Evolutionary conservation across 2,329 filamentous ascomycete species (phyloP), one percentile per base, ranked within the genome.

Genomic region (Ophiostoma perfectum): DNA sequence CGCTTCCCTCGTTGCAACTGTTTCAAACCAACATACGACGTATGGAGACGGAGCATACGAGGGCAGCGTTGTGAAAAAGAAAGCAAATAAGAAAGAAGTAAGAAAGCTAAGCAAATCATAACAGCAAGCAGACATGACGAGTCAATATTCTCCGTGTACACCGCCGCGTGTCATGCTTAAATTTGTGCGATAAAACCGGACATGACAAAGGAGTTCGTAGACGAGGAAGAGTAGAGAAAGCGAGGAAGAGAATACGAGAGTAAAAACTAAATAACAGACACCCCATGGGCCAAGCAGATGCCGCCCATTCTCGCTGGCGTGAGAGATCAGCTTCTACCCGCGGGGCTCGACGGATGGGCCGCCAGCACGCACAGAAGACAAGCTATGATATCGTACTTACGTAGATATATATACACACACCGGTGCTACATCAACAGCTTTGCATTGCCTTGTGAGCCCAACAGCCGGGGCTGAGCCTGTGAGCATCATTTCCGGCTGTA

Each of bases 341-440:
- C 60, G 60, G 60, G 60, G 38, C 58, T 62, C 39, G 38, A 63
- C 60, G 60, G 39, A 44, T 63, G 16, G 18, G 38, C 60, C 60
- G 60, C 39, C 60, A 38, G 55, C 58, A 38, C 14, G 58, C 41
- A 41, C 41, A 9, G 27, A 18, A 27, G 27, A 27, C 27, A 27
- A 27, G 27, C n/a, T 14, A 47, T n/a, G 2, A 55, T 9, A 55
- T 27, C 27, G 27, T 27, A 27, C 27, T 27, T 27, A 27, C 27
- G 27, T 27, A 27, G 27, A 27, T 27, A 27, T 27, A 27, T 27
- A 27, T 27, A 27, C 27, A 27, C 27, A 27, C 27, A 27, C 27
- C 27, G 27, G 27, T 27, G 27, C 27, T 27, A 27, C 27, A 27
- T 27, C 27, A 27, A 27, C 27, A 27, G 27, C 27, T 27, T 27